A percentile compares a stretch with the other conserved stretches of the same genome.
These are phyloP conservation scores for Poa pratensis DNA, from an alignment of 176 grass and related monocot genomes.

Conservation along the genomic window DNA sequence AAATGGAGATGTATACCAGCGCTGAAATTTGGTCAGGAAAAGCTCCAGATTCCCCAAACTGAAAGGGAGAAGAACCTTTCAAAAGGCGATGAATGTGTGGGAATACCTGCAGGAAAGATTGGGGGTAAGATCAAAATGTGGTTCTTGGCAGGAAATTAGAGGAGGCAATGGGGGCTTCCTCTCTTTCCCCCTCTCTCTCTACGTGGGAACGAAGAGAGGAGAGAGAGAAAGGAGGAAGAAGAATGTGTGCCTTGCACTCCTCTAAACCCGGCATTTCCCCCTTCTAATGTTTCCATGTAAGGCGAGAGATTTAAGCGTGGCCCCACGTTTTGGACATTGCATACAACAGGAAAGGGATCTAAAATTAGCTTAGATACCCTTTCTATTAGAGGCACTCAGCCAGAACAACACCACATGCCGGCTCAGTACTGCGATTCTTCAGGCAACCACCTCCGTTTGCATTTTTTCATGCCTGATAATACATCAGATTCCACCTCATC, in stretches of 20 bases:
- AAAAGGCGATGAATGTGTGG: background rate
- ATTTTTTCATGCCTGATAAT: too few relatives aligned
- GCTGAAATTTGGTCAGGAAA: background rate
- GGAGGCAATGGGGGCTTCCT: constrained; percentile 21
- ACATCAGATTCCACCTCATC: too few relatives aligned
- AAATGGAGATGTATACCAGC: constrained; percentile 9
- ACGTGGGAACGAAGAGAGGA: constrained; percentile 56
- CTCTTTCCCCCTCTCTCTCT: constrained; percentile 45
- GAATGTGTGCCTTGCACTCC: constrained; percentile 43
- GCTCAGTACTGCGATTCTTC: too few relatives aligned
- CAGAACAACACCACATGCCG: too few relatives aligned
- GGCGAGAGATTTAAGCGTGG: constrained; percentile 37
- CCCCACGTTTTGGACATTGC: constrained; percentile 13
- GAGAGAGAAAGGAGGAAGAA: constrained; percentile 56
- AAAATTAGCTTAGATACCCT: background rate
- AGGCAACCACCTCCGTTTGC: too few relatives aligned
- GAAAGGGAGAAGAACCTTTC: background rate
- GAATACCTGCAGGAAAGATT: constrained; percentile 19
- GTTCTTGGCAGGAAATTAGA: constrained; percentile 39
- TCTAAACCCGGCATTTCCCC: constrained; percentile 41
- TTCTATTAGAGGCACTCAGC: too few relatives aligned
- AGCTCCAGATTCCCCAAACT: background rate
- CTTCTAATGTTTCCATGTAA: constrained; percentile 28
- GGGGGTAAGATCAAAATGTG: background rate
- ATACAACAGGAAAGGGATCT: background rate